Evolutionary conservation across 2,329 filamentous ascomycete species (phyloP).

Genomic region (Arthrinium phaeospermum): DNA sequence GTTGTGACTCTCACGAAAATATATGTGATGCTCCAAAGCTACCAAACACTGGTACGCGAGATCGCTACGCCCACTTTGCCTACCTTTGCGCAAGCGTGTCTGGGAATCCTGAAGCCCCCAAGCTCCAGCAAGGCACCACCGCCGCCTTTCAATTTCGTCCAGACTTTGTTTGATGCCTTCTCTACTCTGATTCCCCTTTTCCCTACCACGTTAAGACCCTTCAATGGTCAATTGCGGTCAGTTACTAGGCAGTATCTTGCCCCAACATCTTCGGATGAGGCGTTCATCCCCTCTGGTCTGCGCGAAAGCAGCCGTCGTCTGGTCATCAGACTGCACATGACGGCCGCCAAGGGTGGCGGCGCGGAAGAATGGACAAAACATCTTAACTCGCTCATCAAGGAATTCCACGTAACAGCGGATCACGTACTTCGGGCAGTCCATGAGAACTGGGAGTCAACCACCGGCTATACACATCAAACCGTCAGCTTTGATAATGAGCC

Average conservation of each 20-base stretch:
- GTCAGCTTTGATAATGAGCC: conserved; percentile 54
- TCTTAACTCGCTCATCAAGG: conserved; percentile 64
- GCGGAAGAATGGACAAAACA: conserved; percentile 79
- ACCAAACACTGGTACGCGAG: conserved; percentile 83
- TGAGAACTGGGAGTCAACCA: conserved; percentile 79
- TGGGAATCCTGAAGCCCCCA: conserved; percentile 66
- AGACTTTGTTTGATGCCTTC: conserved; percentile 75
- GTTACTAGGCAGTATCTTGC: conserved; percentile 66
- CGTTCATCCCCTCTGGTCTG: conserved; percentile 57
- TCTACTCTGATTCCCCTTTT: conserved; percentile 77
- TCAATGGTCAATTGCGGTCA: conserved; percentile 69
- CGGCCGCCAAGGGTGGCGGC: conserved; percentile 78
- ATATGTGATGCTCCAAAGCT: conserved; percentile 81
- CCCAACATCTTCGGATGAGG: conserved; percentile 62
- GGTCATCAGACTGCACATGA: conserved; percentile 75
- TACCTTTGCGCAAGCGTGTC: conserved; percentile 73
- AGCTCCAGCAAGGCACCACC: conserved; percentile 45
- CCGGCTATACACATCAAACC: conserved; percentile 51
- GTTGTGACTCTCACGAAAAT: conserved; percentile 82
- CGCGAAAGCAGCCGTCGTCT: conserved; percentile 66
- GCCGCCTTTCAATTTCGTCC: conserved; percentile 58
- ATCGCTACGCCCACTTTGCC: conserved; percentile 85
- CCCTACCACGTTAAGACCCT: conserved; percentile 82
- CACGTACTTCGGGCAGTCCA: conserved; percentile 78
- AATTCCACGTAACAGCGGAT: conserved; percentile 75